Evolutionary conservation across 2,329 filamentous ascomycete genomes (phyloP).

Genomic region (Fusarium sp.): DNA sequence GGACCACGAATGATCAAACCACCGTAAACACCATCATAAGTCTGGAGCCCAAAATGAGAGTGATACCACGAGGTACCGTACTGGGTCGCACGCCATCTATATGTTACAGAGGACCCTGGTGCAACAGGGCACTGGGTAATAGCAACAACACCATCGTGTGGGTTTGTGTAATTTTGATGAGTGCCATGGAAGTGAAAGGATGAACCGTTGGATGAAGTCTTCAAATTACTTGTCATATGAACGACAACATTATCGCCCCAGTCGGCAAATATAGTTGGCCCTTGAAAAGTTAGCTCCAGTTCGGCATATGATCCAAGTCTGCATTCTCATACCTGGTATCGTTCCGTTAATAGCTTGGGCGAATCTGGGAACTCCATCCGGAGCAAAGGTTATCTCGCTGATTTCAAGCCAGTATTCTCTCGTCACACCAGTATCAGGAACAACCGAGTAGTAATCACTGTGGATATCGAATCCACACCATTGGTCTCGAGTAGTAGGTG

Average conservation of each 20-base stretch:
- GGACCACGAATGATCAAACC: conserved; percentile 70
- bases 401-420: conserved; percentile 59
- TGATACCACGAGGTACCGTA: conserved; percentile 69
- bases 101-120: conserved; percentile 62
- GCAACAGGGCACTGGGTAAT: conserved; percentile 61
- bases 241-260: conserved; percentile 59
- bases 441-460: conserved; percentile 54
- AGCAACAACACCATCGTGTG: conserved; percentile 63
- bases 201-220: conserved; percentile 60
- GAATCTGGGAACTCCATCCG: conserved; percentile 56
- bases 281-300: conserved; percentile 2
- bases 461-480: conserved; percentile 60
- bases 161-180: conserved; percentile 61
- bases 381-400: conserved; percentile 49
- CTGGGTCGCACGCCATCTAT: conserved; percentile 64
- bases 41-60: conserved; percentile 62
- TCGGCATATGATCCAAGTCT: background rate
- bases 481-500: conserved; percentile 44
- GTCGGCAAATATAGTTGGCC: conserved; percentile 64
- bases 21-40: conserved; percentile 65
- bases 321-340: conserved; percentile 55
- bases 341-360: conserved; percentile 63
- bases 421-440: conserved; percentile 58
- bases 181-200: conserved; percentile 71
- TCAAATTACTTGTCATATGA: conserved; percentile 60